Evolutionary conservation across 345 rosid genomes (phyloP).

Genomic region (Zanthoxylum bungeanum): DNA sequence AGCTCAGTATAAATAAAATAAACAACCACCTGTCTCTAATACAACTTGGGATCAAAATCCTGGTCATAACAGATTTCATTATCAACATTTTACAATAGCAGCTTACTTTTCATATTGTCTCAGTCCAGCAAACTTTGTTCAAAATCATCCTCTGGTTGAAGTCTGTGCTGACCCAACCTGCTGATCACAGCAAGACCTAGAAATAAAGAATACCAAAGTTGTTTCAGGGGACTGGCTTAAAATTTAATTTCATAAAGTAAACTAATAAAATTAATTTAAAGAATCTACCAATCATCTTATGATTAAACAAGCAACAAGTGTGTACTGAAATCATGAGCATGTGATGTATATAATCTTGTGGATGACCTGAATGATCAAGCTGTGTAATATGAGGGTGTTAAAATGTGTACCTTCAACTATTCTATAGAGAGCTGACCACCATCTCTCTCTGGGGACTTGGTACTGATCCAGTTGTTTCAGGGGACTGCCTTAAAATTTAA

Average conservation of each 20-base stretch:
- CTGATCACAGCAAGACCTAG: constrained; percentile 57
- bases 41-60: no score
- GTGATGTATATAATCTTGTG: background rate
- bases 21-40: no score
- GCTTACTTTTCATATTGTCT: constrained; percentile 37
- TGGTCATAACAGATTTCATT: no score
- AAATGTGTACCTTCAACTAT: constrained; percentile 50
- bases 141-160: constrained; percentile 28
- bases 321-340: background rate
- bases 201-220: constrained; percentile 19
- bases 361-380: background rate
- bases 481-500: no score
- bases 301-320: background rate
- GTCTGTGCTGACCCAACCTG: constrained; percentile 42
- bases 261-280: background rate
- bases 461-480: constrained; percentile 29
- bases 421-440: constrained; percentile 64
- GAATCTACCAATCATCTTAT: background rate
- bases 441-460: constrained; percentile 42
- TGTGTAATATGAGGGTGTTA: background rate
- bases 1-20: no score
- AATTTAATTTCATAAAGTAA: no score
- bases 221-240: no score
- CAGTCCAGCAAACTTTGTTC: constrained; percentile 33
- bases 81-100: background rate